Base-by-base conservation (phyloP, 1,284 basidiomycete genomes). In the Termitomyces sp. region DNA sequence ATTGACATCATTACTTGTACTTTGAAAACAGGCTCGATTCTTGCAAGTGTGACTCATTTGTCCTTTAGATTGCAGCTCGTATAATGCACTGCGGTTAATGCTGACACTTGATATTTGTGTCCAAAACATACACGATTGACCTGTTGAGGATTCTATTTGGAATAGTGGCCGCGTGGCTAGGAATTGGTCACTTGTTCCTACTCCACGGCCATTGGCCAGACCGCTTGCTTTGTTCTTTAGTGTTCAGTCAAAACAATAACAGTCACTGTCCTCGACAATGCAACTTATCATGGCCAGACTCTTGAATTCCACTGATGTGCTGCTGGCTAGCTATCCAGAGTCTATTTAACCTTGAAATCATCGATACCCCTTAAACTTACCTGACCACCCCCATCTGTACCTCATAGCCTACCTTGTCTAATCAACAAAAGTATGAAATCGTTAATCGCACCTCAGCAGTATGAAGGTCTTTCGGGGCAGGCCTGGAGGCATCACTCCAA, bases 21-120 rank as follows among this genome's bases (percentile, higher is more conserved):
- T 30, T 48, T 36, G 24, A 24, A 38, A 38, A n/a, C 10, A 39
- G 24, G 26, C n/a, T 30, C 24, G 15, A 26, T 36, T 52, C n/a
- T 39, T 26, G 17, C 49, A 6, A 33, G 26, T 30, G 9, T 21
- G 24, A 42, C 19, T 24, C 31, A 31, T 50, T 24, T 31, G 49
- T 39, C 36, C 31, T 31, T 52, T 43, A 48, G 45, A 56, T 46
- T 52, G 34, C 34, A 47, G 48, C 33, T 43, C 19, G 31, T 36
- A n/a, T 31, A 31, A 33, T 34, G 15, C 28, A 34, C 7, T 39
- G 7, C 30, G 30, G 44, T 17, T 8, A 13, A 49, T 39, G 36
- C 47, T 12, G 40, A 41, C 5, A 21, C 40, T 21, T 10, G 5
- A 12, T 12, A 40, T 12, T n/a, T 21, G 19, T 24, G 13, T 9